Evolutionary conservation across 768 basidiomycete species (phyloP).

Genomic region (Leccinum broughii): DNA sequence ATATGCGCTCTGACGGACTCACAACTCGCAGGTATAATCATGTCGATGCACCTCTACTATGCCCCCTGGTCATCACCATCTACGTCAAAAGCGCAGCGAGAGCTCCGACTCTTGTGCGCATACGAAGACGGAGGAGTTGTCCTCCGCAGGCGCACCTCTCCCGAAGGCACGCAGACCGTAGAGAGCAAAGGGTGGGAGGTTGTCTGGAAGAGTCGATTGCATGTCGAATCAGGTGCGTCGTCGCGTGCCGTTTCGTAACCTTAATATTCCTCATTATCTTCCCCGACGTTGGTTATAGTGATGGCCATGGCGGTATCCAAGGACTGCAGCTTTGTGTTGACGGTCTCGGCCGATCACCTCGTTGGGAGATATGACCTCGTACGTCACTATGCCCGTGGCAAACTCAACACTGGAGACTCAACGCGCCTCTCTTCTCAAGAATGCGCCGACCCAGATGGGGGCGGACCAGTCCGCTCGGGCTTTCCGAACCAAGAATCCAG

Average conservation of each 20-base stretch:
- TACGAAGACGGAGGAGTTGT: constrained; percentile 91
- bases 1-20: constrained; percentile 54
- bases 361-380: constrained; percentile 63
- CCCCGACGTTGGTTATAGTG: constrained; percentile 47
- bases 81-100: constrained; percentile 30
- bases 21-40: constrained; percentile 72
- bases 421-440: neutral
- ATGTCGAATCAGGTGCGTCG: constrained; percentile 69
- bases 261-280: no score
- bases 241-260: neutral
- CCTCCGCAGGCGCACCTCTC: constrained; percentile 51
- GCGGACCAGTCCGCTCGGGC: neutral
- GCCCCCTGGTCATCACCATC: constrained; percentile 33
- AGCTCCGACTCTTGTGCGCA: constrained; percentile 65
- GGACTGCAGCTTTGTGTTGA: neutral
- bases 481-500: no score
- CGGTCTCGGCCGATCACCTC: constrained; percentile 63
- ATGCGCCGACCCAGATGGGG: constrained; percentile 12
- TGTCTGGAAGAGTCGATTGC: constrained; percentile 65
- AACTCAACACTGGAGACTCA: neutral
- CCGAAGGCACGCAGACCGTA: constrained; percentile 43
- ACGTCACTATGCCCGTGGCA: constrained; percentile 11
- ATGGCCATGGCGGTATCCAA: constrained; percentile 62
- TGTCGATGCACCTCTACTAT: constrained; percentile 76
- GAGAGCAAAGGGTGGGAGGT: constrained; percentile 75